Base-by-base conservation (phyloP, 352 stramenopile species). In the Pythium brassicae region DNA sequence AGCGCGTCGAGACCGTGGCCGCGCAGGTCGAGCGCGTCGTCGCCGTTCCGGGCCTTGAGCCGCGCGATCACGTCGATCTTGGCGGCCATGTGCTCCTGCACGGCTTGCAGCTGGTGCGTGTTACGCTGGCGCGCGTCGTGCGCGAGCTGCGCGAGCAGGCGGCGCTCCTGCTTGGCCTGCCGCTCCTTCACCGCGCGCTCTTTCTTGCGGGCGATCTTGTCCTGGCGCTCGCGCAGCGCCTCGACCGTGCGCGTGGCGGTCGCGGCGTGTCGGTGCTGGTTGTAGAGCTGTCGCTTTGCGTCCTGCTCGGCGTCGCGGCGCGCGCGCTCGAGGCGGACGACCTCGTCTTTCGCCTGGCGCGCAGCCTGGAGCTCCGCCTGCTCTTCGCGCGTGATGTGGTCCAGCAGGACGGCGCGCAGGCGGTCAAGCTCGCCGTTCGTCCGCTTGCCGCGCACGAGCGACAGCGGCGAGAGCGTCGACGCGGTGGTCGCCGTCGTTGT, bases 131-230 rank as follows among this genome's bases (percentile, higher is more conserved):
- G 59, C 19, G 61, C 49, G n/a, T 87, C 78, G 4, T 62, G 49
- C 1, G 67, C 47, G 29, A 83, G 73, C 50, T 69, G 66, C 1
- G 66, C 50, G 3, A 80, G 47, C 43, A 89, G 42, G 27, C 62
- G 55, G 35, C 70, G 69, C 61, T 92, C 82, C 61, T 88, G 75
- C 39, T 73, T 67, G 26, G 65, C 66, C 58, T 89, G 76, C 2
- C 72, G 71, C 27, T 84, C 77, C 48, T 83, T 85, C 23, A 88
- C 62, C 37, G 71, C 65, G 8, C 78, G 65, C 37, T 88, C 77
- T 55, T 82, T 84, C 37, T 77, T 72, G 43, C 73, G 65, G 4
- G 69, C 42, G 6, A 86, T 86, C 44, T 87, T 91, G 19, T 89
- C 69, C 53, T 89, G 69, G 0, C 76, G 74, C 49, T 89, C 81